These are phyloP conservation scores for Elongisporangium prolatum DNA, from an alignment of 352 stramenopile genomes.

Conservation along the genomic window DNA sequence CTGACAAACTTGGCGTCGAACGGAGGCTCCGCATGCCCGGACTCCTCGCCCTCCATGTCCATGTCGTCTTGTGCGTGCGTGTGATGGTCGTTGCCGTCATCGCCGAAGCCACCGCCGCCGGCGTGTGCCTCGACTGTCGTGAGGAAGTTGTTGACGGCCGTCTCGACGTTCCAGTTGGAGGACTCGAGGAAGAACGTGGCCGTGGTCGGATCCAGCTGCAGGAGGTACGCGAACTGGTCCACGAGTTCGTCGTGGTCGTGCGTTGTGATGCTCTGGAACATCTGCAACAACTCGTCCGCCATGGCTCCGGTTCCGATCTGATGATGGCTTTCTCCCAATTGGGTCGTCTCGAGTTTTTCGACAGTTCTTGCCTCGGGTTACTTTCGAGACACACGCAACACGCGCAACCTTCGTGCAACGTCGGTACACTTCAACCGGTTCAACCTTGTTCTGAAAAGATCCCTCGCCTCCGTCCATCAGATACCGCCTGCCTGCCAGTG, in stretches of 20 bases:
- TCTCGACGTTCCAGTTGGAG: constrained; percentile 88
- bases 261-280: constrained; percentile 88
- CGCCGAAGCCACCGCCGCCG: constrained; percentile 1
- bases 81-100: constrained; percentile 7
- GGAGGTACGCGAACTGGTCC: constrained; percentile 74
- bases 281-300: constrained; percentile 79
- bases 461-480: constrained; percentile 1
- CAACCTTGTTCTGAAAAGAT: constrained; percentile 7
- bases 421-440: constrained; percentile 2
- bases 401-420: constrained; percentile 12
- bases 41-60: constrained; percentile 51
- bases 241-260: constrained; percentile 81
- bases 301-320: constrained; percentile 19
- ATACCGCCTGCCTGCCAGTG: neutral
- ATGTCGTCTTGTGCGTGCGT: constrained; percentile 25
- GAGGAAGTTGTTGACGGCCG: constrained; percentile 79
- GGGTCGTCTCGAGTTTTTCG: neutral
- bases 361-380: neutral
- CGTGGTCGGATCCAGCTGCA: constrained; percentile 64
- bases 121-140: constrained; percentile 49
- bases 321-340: constrained; percentile 1
- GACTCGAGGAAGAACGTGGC: constrained; percentile 85
- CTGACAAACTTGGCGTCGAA: constrained; percentile 59
- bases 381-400: constrained; percentile 3
- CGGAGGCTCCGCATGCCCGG: constrained; percentile 6